Evolutionary conservation across 306 rosid species (phyloP), one percentile per base, ranked within the genome.

Genomic region (Trifolium repens): DNA sequence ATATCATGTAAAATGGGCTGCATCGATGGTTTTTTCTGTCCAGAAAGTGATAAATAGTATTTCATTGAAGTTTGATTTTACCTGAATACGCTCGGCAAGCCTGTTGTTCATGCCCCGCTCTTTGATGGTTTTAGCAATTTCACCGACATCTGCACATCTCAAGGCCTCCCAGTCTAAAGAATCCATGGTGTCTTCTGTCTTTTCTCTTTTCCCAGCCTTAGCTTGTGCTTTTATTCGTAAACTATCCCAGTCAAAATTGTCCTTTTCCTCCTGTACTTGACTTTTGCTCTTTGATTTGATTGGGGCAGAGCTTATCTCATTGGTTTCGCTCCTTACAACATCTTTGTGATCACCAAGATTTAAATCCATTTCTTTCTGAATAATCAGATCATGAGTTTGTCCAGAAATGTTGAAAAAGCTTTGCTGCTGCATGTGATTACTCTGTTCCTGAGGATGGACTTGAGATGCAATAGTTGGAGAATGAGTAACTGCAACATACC

Each of bases 61-160:
- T 81, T 59, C 35, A 67, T 49, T 8, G 49, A 78, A 27, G 37
- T 72, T 22, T 49, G 39, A 32, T 58, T 69, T 52, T 73, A 92
- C 99, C 98, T 96, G 81, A 79, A 96, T 96, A 49, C 99, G 87
- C 72, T 85, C 96, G 35, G 98, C 99, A 67, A 96, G 98, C 85
- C 85, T 88, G 84, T 96, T 90, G 81, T 96, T 96, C 99, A 96
- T 96, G 61, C 99, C 99, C 13, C 99, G 88, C 79, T 96, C 99
- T 83, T 86, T 96, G 80, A 96, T 96, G 78, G 88, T 73, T 8
- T 89, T 24, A 37, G 99, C 92, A 78, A 96, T 88, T 52, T 85
- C 96, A 39, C 49, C 60, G 67, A 91, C 98, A 77, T 88, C 85
- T 74, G 96, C 97, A 77, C 89, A 72, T 88, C 98, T 88, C 79